phyloP scores from a whole-genome alignment of 164 flowering plant species.

The Chloranthus sessilifolius region DNA sequence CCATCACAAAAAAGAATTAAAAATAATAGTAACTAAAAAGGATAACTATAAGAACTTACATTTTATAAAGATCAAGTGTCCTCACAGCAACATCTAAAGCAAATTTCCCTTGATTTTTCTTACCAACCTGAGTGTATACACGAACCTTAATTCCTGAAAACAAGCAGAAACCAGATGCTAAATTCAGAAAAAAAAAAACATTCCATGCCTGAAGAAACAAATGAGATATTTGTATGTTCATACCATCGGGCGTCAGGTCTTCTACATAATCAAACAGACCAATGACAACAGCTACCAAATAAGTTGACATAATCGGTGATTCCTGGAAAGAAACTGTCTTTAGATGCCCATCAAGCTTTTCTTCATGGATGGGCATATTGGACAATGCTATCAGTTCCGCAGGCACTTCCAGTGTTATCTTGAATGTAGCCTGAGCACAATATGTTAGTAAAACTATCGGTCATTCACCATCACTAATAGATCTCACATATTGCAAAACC shows the following conservation, averaged over 20 bases:
- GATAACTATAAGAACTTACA: constrained; percentile 59
- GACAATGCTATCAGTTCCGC: constrained; percentile 80
- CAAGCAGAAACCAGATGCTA: background rate
- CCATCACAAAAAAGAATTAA: no score
- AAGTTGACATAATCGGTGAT: constrained; percentile 95
- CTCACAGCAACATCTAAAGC: constrained; percentile 86
- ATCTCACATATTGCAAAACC: no score
- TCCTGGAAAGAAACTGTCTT: constrained; percentile 73
- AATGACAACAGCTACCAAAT: constrained; percentile 88
- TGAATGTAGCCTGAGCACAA: constrained; percentile 79
- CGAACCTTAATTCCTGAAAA: constrained; percentile 79
- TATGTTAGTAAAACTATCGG: background rate
- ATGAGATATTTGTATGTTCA: background rate
- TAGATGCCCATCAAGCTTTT: constrained; percentile 50
- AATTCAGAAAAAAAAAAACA: background rate
- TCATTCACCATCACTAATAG: background rate
- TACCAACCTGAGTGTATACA: constrained; percentile 86
- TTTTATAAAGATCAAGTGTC: constrained; percentile 75
- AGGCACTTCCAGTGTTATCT: constrained; percentile 77
- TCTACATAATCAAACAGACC: constrained; percentile 94
- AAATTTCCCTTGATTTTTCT: constrained; percentile 83
- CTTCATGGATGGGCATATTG: constrained; percentile 84
- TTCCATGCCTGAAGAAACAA: no score
- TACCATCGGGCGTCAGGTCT: constrained; percentile 85
- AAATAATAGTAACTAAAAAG: no score